phyloP scores from a whole-genome alignment of 1,284 basidiomycete species.

The Phylloboletellus chloephorus region DNA sequence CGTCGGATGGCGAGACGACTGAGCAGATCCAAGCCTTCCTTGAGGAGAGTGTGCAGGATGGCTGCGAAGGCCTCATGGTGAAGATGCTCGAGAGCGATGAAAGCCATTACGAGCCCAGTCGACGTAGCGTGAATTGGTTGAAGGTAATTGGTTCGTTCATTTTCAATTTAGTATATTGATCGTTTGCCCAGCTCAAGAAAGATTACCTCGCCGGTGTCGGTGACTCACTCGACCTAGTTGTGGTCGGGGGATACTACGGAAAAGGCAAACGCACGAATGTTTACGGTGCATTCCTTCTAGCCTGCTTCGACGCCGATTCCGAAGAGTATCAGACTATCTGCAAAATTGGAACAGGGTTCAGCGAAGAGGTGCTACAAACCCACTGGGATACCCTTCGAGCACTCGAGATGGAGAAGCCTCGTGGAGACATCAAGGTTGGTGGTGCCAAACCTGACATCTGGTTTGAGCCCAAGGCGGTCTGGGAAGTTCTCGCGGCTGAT shows the following conservation, averaged over 20 bases:
- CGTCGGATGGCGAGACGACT: constrained; percentile 82
- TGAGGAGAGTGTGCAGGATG: constrained; percentile 95
- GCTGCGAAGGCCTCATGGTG: constrained; percentile 98
- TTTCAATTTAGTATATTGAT: constrained; percentile 4
- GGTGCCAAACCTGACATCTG: constrained; percentile 91
- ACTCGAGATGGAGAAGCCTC: constrained; percentile 63
- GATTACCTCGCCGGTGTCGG: constrained; percentile 97
- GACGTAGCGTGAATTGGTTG: constrained; percentile 95
- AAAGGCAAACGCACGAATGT: constrained; percentile 97
- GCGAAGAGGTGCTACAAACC: constrained; percentile 82
- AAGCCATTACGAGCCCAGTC: constrained; percentile 92
- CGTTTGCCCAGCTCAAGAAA: constrained; percentile 75
- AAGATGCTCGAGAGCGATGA: constrained; percentile 93
- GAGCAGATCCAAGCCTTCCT: constrained; percentile 96
- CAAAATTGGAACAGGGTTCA: constrained; percentile 99
- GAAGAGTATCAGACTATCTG: constrained; percentile 96
- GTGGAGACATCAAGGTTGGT: constrained; percentile 80
- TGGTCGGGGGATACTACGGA: constrained; percentile 94
- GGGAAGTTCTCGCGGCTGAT: constrained; percentile 98
- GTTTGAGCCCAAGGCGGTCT: constrained; percentile 94
- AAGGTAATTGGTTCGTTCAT: constrained; percentile 54
- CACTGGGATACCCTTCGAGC: constrained; percentile 82
- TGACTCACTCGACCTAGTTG: constrained; percentile 95
- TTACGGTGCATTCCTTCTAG: constrained; percentile 93
- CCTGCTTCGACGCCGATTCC: constrained; percentile 87